A percentile compares a stretch with the other conserved stretches of the same genome.
Evolutionary conservation across 352 stramenopile species (phyloP).

Genomic region (Phytophthora uliginosa): DNA sequence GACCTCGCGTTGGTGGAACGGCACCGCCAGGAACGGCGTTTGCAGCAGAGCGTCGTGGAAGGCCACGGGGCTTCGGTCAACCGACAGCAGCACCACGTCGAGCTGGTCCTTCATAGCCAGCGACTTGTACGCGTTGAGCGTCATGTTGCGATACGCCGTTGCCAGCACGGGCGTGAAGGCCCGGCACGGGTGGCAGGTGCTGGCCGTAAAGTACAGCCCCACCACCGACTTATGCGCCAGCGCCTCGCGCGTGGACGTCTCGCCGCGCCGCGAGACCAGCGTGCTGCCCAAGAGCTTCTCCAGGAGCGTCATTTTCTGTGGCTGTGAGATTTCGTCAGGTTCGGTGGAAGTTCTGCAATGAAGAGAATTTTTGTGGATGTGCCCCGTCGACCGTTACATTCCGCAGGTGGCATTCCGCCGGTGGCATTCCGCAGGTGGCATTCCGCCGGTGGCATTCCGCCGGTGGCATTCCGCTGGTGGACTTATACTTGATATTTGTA

Average conservation of each 20-base stretch:
- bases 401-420: constrained; percentile 31
- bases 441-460: constrained; percentile 35
- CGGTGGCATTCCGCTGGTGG: constrained; percentile 30
- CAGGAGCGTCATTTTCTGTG: constrained; percentile 54
- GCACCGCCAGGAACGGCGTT: constrained; percentile 68
- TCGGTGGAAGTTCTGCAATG: constrained; percentile 19
- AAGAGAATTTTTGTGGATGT: neutral
- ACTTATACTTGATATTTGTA: constrained; percentile 30
- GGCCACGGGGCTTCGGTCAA: constrained; percentile 61
- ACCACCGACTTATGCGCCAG: constrained; percentile 66
- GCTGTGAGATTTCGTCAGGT: constrained; percentile 13
- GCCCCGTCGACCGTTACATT: constrained; percentile 28
- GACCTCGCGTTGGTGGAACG: constrained; percentile 58
- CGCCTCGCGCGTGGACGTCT: constrained; percentile 57
- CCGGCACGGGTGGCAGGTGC: constrained; percentile 65
- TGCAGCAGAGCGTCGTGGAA: constrained; percentile 71
- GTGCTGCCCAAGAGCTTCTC: constrained; percentile 65
- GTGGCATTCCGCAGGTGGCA: constrained; percentile 30
- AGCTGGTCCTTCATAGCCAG: constrained; percentile 67
- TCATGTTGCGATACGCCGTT: constrained; percentile 73
- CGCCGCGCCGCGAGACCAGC: constrained; percentile 62
- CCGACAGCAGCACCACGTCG: constrained; percentile 72
- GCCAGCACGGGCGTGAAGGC: constrained; percentile 74
- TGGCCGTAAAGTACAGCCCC: constrained; percentile 76
- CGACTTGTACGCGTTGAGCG: constrained; percentile 62